These are phyloP conservation scores for Sclerotinia minor DNA, from an alignment of 2,329 filamentous ascomycete genomes.

Conservation along the genomic window DNA sequence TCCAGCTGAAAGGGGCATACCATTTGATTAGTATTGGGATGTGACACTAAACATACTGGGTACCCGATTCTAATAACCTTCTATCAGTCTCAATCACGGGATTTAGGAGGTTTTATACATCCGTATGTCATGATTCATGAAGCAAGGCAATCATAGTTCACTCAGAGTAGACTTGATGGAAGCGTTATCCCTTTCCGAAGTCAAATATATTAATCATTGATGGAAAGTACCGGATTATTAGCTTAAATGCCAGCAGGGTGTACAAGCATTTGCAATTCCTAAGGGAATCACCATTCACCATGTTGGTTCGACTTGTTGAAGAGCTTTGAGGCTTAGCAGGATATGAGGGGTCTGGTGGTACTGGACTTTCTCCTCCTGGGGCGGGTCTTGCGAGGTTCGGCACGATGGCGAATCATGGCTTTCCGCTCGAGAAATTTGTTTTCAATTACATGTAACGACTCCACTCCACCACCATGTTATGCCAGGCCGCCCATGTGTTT, in stretches of 20 bases:
- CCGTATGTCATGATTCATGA: neutral
- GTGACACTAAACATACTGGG: neutral
- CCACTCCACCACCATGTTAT: neutral
- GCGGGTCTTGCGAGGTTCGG: neutral
- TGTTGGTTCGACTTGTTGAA: too few relatives aligned
- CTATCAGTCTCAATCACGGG: neutral
- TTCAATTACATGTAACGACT: conserved; percentile 6
- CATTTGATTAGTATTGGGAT: conserved; percentile 2
- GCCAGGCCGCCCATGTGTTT: conserved; percentile 1
- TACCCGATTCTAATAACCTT: neutral
- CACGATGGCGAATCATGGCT: conserved; percentile 3
- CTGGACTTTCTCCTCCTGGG: neutral
- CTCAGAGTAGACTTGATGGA: neutral
- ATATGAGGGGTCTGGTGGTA: neutral
- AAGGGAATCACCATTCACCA: neutral
- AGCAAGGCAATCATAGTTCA: neutral
- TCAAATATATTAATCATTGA: neutral
- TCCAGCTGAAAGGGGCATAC: neutral
- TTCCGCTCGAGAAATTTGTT: conserved; percentile 10
- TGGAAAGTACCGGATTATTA: neutral
- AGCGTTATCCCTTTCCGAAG: neutral
- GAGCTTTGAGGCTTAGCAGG: neutral
- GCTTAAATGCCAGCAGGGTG: neutral
- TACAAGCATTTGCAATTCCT: conserved; percentile 5
- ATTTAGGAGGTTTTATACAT: neutral